Base-by-base conservation (phyloP, 1,284 basidiomycete genomes). In the Cutaneotrichosporon sp. region DNA sequence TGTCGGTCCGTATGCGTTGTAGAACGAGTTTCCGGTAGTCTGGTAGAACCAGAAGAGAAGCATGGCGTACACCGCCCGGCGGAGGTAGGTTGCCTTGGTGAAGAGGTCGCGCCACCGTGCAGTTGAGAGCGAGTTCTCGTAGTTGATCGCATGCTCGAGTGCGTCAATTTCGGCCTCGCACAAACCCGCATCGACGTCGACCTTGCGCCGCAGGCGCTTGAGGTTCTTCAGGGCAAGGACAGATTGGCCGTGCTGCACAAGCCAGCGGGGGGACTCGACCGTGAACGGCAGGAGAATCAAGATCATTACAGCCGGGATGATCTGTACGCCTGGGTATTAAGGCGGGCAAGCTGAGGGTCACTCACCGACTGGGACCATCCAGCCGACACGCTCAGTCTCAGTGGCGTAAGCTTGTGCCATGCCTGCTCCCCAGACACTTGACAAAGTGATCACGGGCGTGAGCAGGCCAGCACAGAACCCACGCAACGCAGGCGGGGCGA, bases 181-280 rank as follows among this genome's bases (percentile, higher is more conserved):
- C 35, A 53, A 38, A 0, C 62, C 63, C 16, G 49, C 37, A 5
- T 35, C 46, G 17, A 57, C 55, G 27, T 61, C 63, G 9, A 32
- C 20, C 16, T 47, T 33, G 5, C 43, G 51, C 11, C 63, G 49
- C 5, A 65, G 45, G n/a, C 53, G 27, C 22, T 54, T 46, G 22
- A 65, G 55, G 20, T 35, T 42, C 19, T 53, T 46, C n/a, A 63
- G 31, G 17, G 62, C 62, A 5, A 38, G 33, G 6, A 49, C 60
- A 4, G 49, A 45, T 6, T 46, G 20, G 2, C 61, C 61, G 20
- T 60, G 39, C 5, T 12, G 17, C 5, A 65, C 38, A 25, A 65
- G 56, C 61, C 59, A 65, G 14, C 63, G 57, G 1, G 63, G 63
- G 4, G 63, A 65, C 37, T 65, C 63, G 25, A 54, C 51, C 0